A percentile compares a stretch with the other conserved stretches of the same genome.
Evolutionary conservation across 352 stramenopile genomes (phyloP).

Genomic region (Pseudoperonospora humuli): DNA sequence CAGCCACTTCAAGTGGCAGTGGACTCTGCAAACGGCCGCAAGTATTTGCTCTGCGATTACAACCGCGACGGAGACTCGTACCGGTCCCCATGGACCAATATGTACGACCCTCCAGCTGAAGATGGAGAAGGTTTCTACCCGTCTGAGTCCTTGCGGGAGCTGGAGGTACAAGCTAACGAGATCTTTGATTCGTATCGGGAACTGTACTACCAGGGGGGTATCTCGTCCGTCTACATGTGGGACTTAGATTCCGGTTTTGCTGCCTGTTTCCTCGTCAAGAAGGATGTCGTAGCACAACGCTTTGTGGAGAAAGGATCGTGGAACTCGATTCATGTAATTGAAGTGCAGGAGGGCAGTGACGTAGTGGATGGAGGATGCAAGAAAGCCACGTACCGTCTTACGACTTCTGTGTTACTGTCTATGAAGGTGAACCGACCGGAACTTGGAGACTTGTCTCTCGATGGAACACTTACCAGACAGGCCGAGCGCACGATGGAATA

Average conservation of each 20-base stretch:
- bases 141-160: conserved; percentile 78
- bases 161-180: conserved; percentile 93
- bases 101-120: conserved; percentile 70
- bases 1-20: conserved; percentile 86
- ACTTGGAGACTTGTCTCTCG: conserved; percentile 80
- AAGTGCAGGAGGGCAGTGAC: conserved; percentile 64
- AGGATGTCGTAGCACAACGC: conserved; percentile 76
- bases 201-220: conserved; percentile 93
- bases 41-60: conserved; percentile 92
- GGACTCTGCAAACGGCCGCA: conserved; percentile 79
- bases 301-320: conserved; percentile 84
- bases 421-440: conserved; percentile 86
- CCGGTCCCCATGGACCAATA: conserved; percentile 91
- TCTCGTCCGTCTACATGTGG: conserved; percentile 95
- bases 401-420: conserved; percentile 87
- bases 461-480: conserved; percentile 85
- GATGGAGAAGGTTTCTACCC: conserved; percentile 87
- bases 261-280: conserved; percentile 92
- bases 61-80: conserved; percentile 92
- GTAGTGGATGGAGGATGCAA: conserved; percentile 27
- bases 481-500: conserved; percentile 71
- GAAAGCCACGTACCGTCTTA: conserved; percentile 88
- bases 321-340: conserved; percentile 94
- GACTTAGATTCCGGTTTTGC: conserved; percentile 90
- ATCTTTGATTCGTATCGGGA: conserved; percentile 96